A percentile compares a stretch with the other conserved stretches of the same genome.
Conservation (phyloP, 345 rosid species). For the Clausena lansium region DNA sequence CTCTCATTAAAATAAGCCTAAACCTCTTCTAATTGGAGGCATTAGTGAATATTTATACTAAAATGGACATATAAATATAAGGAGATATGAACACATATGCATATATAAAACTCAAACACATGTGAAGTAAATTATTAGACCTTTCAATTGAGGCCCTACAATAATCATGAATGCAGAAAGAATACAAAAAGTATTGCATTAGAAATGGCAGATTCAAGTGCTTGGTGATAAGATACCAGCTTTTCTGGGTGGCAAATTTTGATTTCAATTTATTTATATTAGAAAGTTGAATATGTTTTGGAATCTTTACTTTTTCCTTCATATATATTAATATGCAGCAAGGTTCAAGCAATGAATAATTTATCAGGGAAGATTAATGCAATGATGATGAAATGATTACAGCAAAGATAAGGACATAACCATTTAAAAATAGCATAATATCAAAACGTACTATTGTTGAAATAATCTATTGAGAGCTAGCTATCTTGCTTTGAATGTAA, state of each 20-base stretch:
- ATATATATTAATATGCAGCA: neutral
- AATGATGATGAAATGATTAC: constrained; percentile 11
- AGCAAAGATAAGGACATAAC: neutral
- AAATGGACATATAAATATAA: constrained; percentile 4
- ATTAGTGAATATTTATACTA: neutral
- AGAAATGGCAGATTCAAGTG: constrained; percentile 12
- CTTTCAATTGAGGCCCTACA: constrained; percentile 24
- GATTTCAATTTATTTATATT: neutral
- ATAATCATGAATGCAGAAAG: constrained; percentile 24
- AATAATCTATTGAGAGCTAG: neutral
- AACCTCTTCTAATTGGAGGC: constrained; percentile 1
- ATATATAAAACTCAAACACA: constrained; percentile 4
- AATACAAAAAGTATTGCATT: constrained; percentile 12
- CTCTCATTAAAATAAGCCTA: neutral
- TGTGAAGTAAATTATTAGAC: constrained; percentile 35
- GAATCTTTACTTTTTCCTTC: constrained; percentile 21
- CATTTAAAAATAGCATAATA: neutral
- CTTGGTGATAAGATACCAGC: constrained; percentile 3
- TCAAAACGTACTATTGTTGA: neutral
- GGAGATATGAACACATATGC: neutral
- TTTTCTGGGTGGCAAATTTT: constrained; percentile 5
- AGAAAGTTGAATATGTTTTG: constrained; percentile 2
- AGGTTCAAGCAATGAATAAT: neutral
- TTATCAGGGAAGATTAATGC: neutral
- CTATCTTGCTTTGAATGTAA: neutral